A percentile compares a stretch with the other conserved stretches of the same genome.
These are phyloP conservation scores for Globisporangium irregulare DNA, from an alignment of 352 stramenopile species.

Conservation along the genomic window DNA sequence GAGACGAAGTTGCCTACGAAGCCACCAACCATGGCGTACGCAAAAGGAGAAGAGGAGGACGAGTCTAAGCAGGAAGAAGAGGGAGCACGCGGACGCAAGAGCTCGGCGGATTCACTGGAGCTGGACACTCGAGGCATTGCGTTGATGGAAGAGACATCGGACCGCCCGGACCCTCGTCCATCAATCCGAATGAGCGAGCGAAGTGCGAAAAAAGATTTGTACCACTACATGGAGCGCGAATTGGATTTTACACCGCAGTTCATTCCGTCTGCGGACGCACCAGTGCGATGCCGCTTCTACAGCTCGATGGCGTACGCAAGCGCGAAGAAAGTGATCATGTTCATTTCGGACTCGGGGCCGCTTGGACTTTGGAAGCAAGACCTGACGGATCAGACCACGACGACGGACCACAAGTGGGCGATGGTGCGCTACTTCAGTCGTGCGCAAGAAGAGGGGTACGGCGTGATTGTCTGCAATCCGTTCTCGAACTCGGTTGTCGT, in stretches of 20 bases:
- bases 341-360: slow-evolving; percentile 82
- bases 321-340: slow-evolving; percentile 85
- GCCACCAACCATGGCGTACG: slow-evolving; percentile 31
- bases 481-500: slow-evolving; percentile 87
- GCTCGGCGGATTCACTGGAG: slow-evolving; percentile 75
- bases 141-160: slow-evolving; percentile 57
- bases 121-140: slow-evolving; percentile 78
- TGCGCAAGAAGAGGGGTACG: slow-evolving; percentile 84
- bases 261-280: slow-evolving; percentile 82
- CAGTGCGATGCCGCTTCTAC: slow-evolving; percentile 84
- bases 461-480: slow-evolving; percentile 84
- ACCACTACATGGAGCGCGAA: slow-evolving; percentile 84
- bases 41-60: slow-evolving; percentile 38
- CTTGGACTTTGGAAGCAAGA: slow-evolving; percentile 86
- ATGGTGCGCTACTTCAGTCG: slow-evolving; percentile 85
- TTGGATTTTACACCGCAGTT: slow-evolving; percentile 84
- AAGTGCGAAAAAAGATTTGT: slow-evolving; percentile 76
- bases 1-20: slow-evolving; percentile 56
- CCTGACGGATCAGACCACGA: slow-evolving; percentile 43
- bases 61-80: slow-evolving; percentile 25
- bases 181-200: slow-evolving; percentile 48
- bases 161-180: slow-evolving; percentile 22
- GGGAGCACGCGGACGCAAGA: slow-evolving; percentile 47
- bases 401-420: slow-evolving; percentile 83
- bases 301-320: slow-evolving; percentile 86